Evolutionary conservation across 345 rosid species (phyloP), one percentile per base, ranked within the genome.

Genomic region (Turnera subulata): DNA sequence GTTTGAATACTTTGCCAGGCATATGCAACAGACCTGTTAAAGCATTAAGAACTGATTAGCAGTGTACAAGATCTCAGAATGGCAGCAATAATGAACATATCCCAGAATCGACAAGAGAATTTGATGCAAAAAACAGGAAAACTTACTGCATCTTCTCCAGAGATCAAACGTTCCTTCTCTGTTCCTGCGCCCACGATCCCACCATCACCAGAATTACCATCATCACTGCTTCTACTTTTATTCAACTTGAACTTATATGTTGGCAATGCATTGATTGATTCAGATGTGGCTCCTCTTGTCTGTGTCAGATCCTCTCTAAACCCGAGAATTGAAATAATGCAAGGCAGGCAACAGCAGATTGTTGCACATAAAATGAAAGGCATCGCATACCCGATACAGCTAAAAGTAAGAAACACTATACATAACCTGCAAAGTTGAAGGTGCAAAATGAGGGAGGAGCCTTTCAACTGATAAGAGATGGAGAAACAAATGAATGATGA

Each of bases 321-420:
- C 47, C 97, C 99, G 65, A 93, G 95, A 52, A 90, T 58, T 4
- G 97, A 93, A 57, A 93, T 88, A 55, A 93, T 87, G 67, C 97
- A 90, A 5, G 97, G 99, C 68, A 93, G 76, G 71, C 99, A 93
- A 70, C 97, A 93, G 73, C 99, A 93, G 64, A 93, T 84, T 12
- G 97, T 90, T 25, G 97, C 94, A 65, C 99, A 93, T 48, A 93
- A 82, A 69, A 90, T 93, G 73, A 93, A 90, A 48, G 99, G 99
- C 96, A 93, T 89, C 0, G 99, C 99, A 22, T 93, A 93, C 61
- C 99, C 99, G 18, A 93, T 84, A 68, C 99, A 93, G 74, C 99
- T 87, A 70, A 93, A 73, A 11, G 84, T 83, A 64, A 93, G 95
- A 75, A 93, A 90, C 78, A 90, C 95, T 78, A 93, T 85, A 68